Evolutionary conservation across 352 stramenopile species (phyloP).

Genomic region (Pythium coloratum): DNA sequence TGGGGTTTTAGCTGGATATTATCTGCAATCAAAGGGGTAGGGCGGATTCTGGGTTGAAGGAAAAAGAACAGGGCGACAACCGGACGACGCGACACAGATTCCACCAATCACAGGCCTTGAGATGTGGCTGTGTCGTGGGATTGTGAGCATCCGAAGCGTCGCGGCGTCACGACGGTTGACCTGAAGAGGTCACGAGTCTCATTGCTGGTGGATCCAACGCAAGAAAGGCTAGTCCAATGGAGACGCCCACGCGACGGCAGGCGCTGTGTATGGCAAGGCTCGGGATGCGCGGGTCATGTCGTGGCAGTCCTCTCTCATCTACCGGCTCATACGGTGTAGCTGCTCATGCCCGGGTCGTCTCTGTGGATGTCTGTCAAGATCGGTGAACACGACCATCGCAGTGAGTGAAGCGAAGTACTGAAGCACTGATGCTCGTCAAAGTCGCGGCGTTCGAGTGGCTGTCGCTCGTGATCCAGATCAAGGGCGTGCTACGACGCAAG

Average conservation of each 20-base stretch:
- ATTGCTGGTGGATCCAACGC: too few relatives aligned
- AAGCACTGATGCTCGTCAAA: conserved; percentile 38
- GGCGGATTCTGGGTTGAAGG: neutral
- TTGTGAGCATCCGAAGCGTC: neutral
- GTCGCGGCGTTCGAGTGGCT: conserved; percentile 68
- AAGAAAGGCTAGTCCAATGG: too few relatives aligned
- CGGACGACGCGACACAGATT: neutral
- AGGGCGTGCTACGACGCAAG: conserved; percentile 67
- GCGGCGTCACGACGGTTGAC: neutral
- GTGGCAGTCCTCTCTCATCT: too few relatives aligned
- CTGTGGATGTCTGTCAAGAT: too few relatives aligned
- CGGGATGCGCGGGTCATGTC: too few relatives aligned
- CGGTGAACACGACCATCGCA: too few relatives aligned
- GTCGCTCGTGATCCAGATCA: conserved; percentile 66
- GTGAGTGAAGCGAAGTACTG: too few relatives aligned
- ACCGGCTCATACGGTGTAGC: too few relatives aligned
- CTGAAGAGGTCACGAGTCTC: too few relatives aligned
- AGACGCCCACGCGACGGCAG: too few relatives aligned
- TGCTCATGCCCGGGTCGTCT: too few relatives aligned
- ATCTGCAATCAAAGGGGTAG: neutral
- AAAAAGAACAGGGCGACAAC: neutral
- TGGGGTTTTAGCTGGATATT: neutral
- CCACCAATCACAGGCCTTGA: neutral
- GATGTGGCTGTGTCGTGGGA: neutral
- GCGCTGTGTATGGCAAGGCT: too few relatives aligned